Evolutionary conservation across 2,329 filamentous ascomycete species (phyloP).

Genomic region (Hypoxylon sp.): DNA sequence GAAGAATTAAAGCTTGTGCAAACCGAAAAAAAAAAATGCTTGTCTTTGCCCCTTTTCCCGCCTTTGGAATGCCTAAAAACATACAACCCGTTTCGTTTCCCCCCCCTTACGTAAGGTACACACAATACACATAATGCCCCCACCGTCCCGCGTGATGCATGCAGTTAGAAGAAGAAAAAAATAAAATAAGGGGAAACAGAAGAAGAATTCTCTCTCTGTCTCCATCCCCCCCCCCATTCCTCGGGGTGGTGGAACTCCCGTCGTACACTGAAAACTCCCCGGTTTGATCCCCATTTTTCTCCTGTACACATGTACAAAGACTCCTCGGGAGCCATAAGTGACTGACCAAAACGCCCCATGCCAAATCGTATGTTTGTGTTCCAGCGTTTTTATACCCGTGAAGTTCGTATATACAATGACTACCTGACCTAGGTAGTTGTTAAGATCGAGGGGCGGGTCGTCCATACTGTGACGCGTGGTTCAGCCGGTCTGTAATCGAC

Average conservation of each 20-base stretch:
- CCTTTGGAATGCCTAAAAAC: no score
- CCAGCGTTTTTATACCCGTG: neutral
- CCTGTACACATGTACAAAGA: neutral
- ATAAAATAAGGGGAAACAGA: neutral
- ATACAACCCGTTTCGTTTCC: no score
- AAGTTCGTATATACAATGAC: neutral
- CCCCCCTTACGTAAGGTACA: no score
- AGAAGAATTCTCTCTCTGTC: neutral
- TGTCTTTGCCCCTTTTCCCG: no score
- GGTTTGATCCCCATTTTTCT: neutral
- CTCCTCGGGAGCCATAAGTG: neutral
- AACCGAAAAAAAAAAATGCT: no score
- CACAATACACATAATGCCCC: no score
- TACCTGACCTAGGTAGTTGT: no score
- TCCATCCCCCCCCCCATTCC: no score
- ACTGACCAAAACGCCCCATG: neutral
- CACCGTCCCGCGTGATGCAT: no score
- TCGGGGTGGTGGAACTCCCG: neutral
- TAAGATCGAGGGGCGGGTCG: neutral
- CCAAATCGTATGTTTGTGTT: neutral
- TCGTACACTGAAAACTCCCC: neutral
- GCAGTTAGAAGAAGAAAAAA: neutral
- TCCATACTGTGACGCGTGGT: slow-evolving; percentile 9
- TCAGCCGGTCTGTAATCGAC: neutral
- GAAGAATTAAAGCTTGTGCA: no score